Evolutionary conservation across 1,284 basidiomycete species (phyloP), one percentile per base, ranked within the genome.

Genomic region (Trichosporon ovoides): DNA sequence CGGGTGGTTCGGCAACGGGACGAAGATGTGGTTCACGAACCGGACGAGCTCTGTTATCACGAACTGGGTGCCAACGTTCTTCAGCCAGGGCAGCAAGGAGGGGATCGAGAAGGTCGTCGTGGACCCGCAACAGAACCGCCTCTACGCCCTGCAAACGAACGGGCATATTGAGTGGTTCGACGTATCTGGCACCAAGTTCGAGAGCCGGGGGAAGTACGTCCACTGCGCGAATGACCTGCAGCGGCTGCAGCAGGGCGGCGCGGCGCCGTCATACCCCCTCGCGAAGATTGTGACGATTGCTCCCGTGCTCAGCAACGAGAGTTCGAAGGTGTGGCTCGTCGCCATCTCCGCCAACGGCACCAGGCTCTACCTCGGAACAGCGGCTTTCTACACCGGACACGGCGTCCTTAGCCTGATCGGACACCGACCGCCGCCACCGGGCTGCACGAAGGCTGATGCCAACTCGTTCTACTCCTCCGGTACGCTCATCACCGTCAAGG

Each of bases 1-100:
- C 70, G 89, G 89, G 1, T 97, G 93, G 93, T 95, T 97, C 78
- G 66, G 67, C 43, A 62, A 68, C 33, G 66, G 69, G 22, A 67
- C 67, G 57, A 91, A 91, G 58, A 60, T 70, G 24, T 61, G 57
- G 48, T 14, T 75, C 49, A 61, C 65, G 31, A 75, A 73, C 51
- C 61, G 67, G 20, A 68, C 70, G 22, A 67, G 66, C 46, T 68
- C 68, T 12, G 59, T 62, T 50, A 55, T 71, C 50, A 60, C 59
- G n/a, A 67, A 67, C 37, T 70, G 65, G 66, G 61, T 72, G 5
- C 73, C 72, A 7, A 56, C 43, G 7, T 46, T 63, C 24, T 53
- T 63, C 28, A 37, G 52, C n/a, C 20, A 35, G 4, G 52, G 24
- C 13, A 55, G 34, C 31, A 43, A 52, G 10, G 71, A 70, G 70